Evolutionary conservation across 345 rosid species (phyloP).

Genomic region (Arabis alpina): DNA sequence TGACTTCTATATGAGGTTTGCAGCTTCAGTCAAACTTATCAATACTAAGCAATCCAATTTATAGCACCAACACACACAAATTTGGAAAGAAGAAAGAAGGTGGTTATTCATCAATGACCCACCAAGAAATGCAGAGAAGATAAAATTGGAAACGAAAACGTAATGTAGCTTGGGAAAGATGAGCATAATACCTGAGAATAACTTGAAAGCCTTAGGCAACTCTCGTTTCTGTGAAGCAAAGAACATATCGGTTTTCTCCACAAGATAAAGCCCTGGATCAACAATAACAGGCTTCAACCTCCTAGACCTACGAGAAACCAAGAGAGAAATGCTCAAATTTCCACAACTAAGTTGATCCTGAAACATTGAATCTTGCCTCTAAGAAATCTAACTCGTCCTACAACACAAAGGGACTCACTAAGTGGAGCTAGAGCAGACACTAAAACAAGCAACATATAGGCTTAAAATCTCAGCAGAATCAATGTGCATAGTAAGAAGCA

Average conservation of each 20-base stretch:
- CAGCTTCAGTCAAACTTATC: conserved; percentile 1
- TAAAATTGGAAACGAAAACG: background rate
- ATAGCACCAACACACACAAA: conserved; percentile 4
- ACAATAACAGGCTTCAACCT: conserved; percentile 85
- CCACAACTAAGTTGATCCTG: background rate
- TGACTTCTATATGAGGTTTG: background rate
- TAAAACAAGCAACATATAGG: conserved; percentile 2
- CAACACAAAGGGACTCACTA: conserved; percentile 13
- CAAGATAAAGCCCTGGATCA: conserved; percentile 91
- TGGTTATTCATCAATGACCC: background rate
- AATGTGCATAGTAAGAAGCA: conserved; percentile 4
- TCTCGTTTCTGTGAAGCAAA: conserved; percentile 80
- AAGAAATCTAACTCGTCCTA: background rate
- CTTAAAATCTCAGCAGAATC: background rate
- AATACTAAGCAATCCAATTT: conserved; percentile 9
- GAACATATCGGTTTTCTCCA: conserved; percentile 72
- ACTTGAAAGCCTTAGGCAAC: conserved; percentile 74
- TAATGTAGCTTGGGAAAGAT: background rate
- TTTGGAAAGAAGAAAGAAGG: conserved; percentile 11
- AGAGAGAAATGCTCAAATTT: background rate
- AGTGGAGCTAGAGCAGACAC: background rate
- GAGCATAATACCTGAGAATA: conserved; percentile 73
- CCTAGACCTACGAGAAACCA: conserved; percentile 58
- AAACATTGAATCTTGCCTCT: conserved; percentile 4
- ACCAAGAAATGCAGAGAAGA: conserved; percentile 8